phyloP scores from a whole-genome alignment of 148 eudicot species.

The Vaccinium macrocarpon region DNA sequence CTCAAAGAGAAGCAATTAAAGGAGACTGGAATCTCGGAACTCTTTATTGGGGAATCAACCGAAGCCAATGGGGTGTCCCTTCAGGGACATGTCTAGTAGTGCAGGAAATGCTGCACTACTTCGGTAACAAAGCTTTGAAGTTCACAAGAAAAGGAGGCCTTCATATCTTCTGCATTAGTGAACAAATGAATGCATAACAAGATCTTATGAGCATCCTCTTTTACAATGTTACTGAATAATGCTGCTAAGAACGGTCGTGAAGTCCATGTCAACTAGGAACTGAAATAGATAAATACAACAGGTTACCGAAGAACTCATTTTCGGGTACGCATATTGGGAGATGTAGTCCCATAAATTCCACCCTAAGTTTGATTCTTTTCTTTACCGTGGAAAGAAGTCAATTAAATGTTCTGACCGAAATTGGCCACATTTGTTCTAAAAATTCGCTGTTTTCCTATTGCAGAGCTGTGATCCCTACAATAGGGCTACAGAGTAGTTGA shows the following conservation, averaged over 20 bases:
- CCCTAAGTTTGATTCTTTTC: not conserved
- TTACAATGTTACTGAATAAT: not conserved
- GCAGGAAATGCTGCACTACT: conserved; percentile 2
- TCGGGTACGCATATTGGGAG: not conserved
- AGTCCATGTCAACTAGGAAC: not conserved
- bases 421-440: not conserved
- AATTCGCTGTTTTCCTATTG: not conserved
- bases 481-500: not conserved
- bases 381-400: not conserved
- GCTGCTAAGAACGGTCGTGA: not conserved
- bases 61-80: not conserved
- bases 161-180: not conserved
- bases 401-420: not conserved
- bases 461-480: not conserved
- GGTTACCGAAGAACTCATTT: not conserved
- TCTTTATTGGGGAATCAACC: not conserved
- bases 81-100: not conserved
- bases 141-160: not conserved
- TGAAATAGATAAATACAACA: not conserved
- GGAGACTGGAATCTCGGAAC: not conserved
- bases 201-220: not conserved
- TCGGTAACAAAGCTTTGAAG: not conserved
- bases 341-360: not conserved
- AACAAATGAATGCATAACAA: not conserved
- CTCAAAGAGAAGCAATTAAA: not conserved